Conservation (phyloP, 768 basidiomycete species). For the Exidia glandulosa region DNA sequence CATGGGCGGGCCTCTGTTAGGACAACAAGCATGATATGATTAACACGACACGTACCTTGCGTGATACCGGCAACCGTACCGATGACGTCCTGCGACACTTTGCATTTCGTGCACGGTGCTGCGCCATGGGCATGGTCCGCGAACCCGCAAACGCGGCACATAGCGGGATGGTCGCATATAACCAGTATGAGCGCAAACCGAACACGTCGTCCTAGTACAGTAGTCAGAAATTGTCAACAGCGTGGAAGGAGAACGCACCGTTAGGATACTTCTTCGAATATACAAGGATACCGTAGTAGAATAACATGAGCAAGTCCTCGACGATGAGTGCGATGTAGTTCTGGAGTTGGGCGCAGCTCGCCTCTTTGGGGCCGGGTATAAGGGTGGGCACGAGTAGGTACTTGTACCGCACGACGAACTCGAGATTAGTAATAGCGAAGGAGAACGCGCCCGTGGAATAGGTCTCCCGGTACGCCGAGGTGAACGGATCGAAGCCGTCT, state of each 20-base stretch:
- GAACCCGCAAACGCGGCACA: constrained; percentile 11
- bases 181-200: constrained; percentile 7
- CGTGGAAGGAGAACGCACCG: no score
- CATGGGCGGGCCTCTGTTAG: no score
- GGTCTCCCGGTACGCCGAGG: neutral
- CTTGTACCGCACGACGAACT: neutral
- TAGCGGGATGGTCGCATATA: constrained; percentile 13
- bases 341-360: constrained; percentile 17
- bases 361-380: constrained; percentile 20
- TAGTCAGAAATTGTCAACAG: no score
- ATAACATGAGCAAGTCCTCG: constrained; percentile 19
- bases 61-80: neutral
- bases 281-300: constrained; percentile 13
- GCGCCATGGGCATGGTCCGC: constrained; percentile 6
- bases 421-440: constrained; percentile 1
- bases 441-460: neutral
- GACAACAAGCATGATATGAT: no score
- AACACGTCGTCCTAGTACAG: neutral
- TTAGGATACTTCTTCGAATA: constrained; percentile 10
- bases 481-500: neutral
- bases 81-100: neutral
- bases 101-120: constrained; percentile 6
- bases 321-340: constrained; percentile 15
- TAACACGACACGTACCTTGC: no score
- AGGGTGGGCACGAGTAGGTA: constrained; percentile 13